Evolutionary conservation across 192 early-diverging fungal genomes (phyloP).

Genomic region (Coemansia sp.): DNA sequence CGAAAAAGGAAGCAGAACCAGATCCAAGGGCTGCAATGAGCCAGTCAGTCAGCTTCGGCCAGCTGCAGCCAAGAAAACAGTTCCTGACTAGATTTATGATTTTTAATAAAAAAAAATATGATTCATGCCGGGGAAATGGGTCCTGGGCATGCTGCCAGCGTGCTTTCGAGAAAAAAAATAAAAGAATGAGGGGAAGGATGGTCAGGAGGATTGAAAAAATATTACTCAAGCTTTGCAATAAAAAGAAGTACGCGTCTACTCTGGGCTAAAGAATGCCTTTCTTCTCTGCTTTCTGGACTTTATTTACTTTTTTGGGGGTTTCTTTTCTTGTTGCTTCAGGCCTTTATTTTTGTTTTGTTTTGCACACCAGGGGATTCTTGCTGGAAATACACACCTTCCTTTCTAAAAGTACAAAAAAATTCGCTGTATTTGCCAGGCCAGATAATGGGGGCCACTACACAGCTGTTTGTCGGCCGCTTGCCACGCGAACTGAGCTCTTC

Average conservation of each 20-base stretch:
- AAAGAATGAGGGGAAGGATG: background rate
- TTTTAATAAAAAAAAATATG: background rate
- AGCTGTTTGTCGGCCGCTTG: conserved; percentile 48
- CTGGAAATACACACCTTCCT: background rate
- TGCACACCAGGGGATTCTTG: background rate
- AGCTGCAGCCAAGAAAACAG: background rate
- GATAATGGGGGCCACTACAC: conserved; percentile 14
- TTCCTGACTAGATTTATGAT: background rate
- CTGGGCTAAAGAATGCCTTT: background rate
- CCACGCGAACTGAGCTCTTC: conserved; percentile 21
- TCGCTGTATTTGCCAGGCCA: background rate
- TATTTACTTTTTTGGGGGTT: conserved; percentile 5
- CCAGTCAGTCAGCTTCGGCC: too few relatives aligned
- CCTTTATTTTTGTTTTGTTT: background rate
- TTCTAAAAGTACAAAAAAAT: background rate
- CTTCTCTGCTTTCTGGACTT: background rate
- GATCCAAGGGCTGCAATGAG: too few relatives aligned
- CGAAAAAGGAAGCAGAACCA: too few relatives aligned
- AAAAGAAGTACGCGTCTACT: background rate
- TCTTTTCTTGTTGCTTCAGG: background rate
- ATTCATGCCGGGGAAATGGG: background rate
- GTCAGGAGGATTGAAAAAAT: background rate
- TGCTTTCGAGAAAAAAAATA: background rate
- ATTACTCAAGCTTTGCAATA: too few relatives aligned
- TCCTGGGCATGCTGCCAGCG: too few relatives aligned